Evolutionary conservation across 2,329 filamentous ascomycete genomes (phyloP).

Genomic region (Aureobasidium sp.): DNA sequence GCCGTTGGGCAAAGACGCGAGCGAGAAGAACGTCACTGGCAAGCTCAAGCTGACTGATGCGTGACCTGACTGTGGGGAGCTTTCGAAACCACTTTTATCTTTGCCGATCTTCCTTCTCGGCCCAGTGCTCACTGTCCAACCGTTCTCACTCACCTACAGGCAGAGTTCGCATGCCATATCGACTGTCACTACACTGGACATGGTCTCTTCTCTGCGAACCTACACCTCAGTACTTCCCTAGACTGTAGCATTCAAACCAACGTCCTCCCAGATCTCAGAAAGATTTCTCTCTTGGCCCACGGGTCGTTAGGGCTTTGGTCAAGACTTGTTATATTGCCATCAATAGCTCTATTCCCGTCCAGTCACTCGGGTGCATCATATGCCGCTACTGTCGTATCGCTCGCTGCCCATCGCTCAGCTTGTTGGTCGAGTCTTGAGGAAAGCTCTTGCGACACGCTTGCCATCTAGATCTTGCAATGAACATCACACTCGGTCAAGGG

Average conservation of each 20-base stretch:
- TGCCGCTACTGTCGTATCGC: background rate
- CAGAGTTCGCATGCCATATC: background rate
- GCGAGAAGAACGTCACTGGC: background rate
- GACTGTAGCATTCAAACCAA: background rate
- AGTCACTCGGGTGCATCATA: background rate
- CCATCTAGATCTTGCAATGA: background rate
- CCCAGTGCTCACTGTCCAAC: background rate
- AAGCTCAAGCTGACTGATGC: background rate
- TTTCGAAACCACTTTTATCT: background rate
- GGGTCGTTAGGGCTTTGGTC: background rate
- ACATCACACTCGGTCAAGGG: background rate
- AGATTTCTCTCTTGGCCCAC: too few species aligned
- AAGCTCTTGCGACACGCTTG: background rate
- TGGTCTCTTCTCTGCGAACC: background rate
- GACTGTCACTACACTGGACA: background rate
- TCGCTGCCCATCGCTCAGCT: background rate
- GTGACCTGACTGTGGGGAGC: background rate
- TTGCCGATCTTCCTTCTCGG: background rate
- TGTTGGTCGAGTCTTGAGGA: background rate
- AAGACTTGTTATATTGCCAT: background rate
- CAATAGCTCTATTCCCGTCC: background rate
- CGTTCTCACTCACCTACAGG: background rate
- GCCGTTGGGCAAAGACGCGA: background rate
- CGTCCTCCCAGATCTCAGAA: too few species aligned
- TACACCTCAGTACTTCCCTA: too few species aligned